Evolutionary conservation across 208 protist genomes (phyloP).

Genomic region (Vickermania spadyakhi): DNA sequence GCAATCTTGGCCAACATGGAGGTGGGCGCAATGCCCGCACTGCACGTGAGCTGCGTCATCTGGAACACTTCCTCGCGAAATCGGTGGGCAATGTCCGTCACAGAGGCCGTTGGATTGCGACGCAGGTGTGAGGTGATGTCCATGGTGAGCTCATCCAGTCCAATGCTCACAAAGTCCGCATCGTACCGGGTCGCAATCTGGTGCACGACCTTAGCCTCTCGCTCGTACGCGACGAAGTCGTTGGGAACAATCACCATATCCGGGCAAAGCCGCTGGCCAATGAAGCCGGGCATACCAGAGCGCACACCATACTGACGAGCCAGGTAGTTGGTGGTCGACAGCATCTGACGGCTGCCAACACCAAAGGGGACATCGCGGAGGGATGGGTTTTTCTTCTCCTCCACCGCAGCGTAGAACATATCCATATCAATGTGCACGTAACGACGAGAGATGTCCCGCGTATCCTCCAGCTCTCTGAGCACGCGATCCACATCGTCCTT

Average conservation of each 20-base stretch:
- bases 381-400: conserved; percentile 87
- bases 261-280: conserved; percentile 85
- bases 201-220: conserved; percentile 53
- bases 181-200: conserved; percentile 82
- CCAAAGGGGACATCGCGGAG: conserved; percentile 89
- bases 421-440: conserved; percentile 90
- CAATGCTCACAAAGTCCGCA: conserved; percentile 65
- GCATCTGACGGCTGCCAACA: conserved; percentile 90
- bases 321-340: conserved; percentile 94
- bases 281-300: conserved; percentile 94
- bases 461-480: conserved; percentile 54
- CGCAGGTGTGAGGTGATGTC: conserved; percentile 67
- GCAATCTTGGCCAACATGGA: conserved; percentile 85
- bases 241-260: conserved; percentile 79
- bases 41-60: conserved; percentile 75
- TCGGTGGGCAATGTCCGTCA: conserved; percentile 52
- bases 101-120: conserved; percentile 29
- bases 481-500: conserved; percentile 34
- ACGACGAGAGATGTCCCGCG: conserved; percentile 43
- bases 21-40: conserved; percentile 82
- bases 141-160: conserved; percentile 85
- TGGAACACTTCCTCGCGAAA: conserved; percentile 75
- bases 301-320: conserved; percentile 94
- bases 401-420: conserved; percentile 91
- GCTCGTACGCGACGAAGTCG: conserved; percentile 74